Evolutionary conservation across 2,329 filamentous ascomycete genomes (phyloP).

Genomic region (Phialemoniopsis sp.): DNA sequence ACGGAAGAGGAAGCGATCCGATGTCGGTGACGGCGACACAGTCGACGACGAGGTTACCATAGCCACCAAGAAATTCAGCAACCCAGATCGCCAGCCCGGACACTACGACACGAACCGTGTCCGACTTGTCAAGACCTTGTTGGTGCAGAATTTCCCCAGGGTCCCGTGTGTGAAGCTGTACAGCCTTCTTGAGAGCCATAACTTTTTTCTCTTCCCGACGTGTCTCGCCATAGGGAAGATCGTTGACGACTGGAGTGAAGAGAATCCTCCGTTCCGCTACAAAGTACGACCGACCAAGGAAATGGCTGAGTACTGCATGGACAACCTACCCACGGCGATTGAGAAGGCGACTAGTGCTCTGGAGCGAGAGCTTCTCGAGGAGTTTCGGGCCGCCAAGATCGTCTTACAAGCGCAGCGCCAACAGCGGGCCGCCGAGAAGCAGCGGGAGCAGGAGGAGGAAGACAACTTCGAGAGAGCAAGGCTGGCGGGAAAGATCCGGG

Average conservation of each 20-base stretch:
- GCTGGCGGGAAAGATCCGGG: conserved; percentile 48
- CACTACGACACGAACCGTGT: conserved; percentile 10
- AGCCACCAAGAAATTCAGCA: conserved; percentile 11
- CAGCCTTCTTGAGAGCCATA: conserved; percentile 13
- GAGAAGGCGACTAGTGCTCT: neutral
- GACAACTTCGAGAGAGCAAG: conserved; percentile 36
- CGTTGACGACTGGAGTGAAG: conserved; percentile 12
- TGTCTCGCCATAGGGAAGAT: conserved; percentile 24
- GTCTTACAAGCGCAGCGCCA: conserved; percentile 17
- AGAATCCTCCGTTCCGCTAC: conserved; percentile 13
- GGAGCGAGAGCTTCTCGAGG: conserved; percentile 27
- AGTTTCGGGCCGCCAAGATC: conserved; percentile 30
- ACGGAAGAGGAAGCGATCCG: conserved; percentile 37
- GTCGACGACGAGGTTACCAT: conserved; percentile 7
- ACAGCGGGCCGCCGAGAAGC: conserved; percentile 13
- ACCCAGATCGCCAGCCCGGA: conserved; percentile 11
- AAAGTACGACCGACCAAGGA: conserved; percentile 21
- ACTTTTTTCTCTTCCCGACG: conserved; percentile 24
- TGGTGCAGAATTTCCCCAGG: conserved; percentile 28
- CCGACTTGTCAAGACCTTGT: conserved; percentile 14
- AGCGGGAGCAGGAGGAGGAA: conserved; percentile 27
- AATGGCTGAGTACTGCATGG: conserved; percentile 9
- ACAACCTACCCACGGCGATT: conserved; percentile 12
- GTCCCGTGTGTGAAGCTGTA: conserved; percentile 20
- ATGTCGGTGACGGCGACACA: conserved; percentile 9